Conservation (phyloP, 495 filamentous ascomycete species). For the Aspergillus conjunctus region DNA sequence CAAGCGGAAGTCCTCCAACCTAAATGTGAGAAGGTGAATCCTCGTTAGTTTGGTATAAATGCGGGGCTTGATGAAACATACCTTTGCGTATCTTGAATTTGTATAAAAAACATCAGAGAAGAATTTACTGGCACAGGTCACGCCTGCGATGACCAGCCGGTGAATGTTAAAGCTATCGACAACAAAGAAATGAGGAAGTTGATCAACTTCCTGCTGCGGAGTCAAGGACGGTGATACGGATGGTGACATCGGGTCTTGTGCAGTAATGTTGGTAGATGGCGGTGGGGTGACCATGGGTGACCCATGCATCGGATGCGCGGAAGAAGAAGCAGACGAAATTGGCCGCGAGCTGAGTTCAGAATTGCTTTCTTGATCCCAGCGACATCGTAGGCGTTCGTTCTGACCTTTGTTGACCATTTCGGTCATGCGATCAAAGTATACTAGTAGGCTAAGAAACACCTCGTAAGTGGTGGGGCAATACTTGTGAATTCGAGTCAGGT, state of each 20-base stretch:
- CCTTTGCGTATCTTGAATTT: constrained; percentile 99
- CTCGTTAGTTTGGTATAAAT: constrained; percentile 4
- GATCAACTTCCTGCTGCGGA: constrained; percentile 56
- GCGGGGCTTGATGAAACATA: constrained; percentile 43
- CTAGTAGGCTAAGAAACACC: constrained; percentile 90
- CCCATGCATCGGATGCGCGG: constrained; percentile 23
- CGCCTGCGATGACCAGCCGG: constrained; percentile 92
- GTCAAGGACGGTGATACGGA: constrained; percentile 39
- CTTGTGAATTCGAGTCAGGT: constrained; percentile 94
- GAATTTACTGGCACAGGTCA: constrained; percentile 99
- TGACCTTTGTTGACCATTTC: constrained; percentile 86
- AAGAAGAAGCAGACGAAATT: constrained; percentile 20
- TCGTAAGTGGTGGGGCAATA: constrained; percentile 99
- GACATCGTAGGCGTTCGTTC: constrained; percentile 47
- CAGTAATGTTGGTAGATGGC: constrained; percentile 34
- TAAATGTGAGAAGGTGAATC: constrained; percentile 34
- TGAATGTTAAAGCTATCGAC: constrained; percentile 99
- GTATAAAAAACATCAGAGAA: constrained; percentile 99
- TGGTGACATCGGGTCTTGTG: constrained; percentile 38
- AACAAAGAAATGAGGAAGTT: constrained; percentile 83
- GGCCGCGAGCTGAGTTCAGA: constrained; percentile 20
- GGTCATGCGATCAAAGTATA: constrained; percentile 99
- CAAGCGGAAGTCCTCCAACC: constrained; percentile 96
- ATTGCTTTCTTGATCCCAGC: constrained; percentile 26
- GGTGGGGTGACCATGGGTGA: constrained; percentile 44